phyloP scores from a whole-genome alignment of 2,329 filamentous ascomycete species.

The Microcyclosporella mali region DNA sequence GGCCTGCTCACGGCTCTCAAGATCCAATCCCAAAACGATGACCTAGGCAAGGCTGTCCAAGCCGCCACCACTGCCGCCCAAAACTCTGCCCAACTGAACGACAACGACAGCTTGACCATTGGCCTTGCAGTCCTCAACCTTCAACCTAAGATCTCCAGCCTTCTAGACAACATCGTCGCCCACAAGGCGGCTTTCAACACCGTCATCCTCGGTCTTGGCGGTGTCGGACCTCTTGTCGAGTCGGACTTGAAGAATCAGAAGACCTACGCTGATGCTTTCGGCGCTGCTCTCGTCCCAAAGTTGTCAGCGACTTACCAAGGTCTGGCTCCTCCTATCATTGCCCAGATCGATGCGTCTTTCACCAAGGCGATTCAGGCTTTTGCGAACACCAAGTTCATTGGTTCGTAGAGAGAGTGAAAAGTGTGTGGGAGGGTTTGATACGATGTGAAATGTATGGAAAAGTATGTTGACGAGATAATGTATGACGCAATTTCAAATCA shows the following conservation, averaged over 20 bases:
- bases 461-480: too few species aligned
- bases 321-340: slow-evolving; percentile 5
- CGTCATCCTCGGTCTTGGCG: slow-evolving; percentile 4
- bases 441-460: too few species aligned
- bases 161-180: slow-evolving; percentile 5
- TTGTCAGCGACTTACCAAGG: slow-evolving; percentile 4
- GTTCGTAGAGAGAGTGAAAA: too few species aligned
- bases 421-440: too few species aligned
- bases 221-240: slow-evolving; percentile 3
- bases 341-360: slow-evolving; percentile 8
- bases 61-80: slow-evolving; percentile 4
- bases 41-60: slow-evolving; percentile 7
- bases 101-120: slow-evolving; percentile 1
- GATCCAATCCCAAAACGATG: slow-evolving; percentile 3
- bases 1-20: slow-evolving; percentile 7
- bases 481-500: too few species aligned
- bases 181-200: slow-evolving; percentile 6
- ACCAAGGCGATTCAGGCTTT: slow-evolving; percentile 2
- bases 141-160: slow-evolving; percentile 3
- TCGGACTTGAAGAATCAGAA: slow-evolving; percentile 5
- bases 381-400: not conserved
- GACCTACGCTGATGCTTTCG: slow-evolving; percentile 3
- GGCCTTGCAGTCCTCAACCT: slow-evolving; percentile 3
- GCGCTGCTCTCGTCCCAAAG: slow-evolving; percentile 5
- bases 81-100: slow-evolving; percentile 1